Evolutionary conservation across 805 yeast species (phyloP).

Genomic region (Hanseniaspora hatyaiensis): DNA sequence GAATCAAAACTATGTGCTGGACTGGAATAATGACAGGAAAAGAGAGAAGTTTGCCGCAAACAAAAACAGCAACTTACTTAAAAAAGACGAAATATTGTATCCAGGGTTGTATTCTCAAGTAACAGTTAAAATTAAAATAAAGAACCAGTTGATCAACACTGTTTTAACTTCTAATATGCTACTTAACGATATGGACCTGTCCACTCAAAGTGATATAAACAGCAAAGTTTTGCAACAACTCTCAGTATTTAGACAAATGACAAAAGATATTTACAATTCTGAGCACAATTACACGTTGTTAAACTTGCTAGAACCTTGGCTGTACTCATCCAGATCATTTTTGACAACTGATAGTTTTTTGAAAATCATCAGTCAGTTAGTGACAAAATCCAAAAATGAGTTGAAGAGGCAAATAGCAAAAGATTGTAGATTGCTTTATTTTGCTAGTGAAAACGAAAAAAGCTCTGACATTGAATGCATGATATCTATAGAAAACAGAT

Average conservation of each 20-base stretch:
- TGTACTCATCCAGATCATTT: conserved; percentile 80
- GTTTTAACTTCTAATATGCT: conserved; percentile 67
- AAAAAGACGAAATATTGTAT: conserved; percentile 59
- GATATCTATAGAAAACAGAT: conserved; percentile 15
- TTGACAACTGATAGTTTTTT: conserved; percentile 69
- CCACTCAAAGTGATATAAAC: conserved; percentile 77
- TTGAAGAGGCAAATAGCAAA: conserved; percentile 8
- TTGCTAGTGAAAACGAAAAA: conserved; percentile 3
- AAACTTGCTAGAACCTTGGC: conserved; percentile 57
- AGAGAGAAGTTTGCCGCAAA: conserved; percentile 41
- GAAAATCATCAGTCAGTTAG: conserved; percentile 42
- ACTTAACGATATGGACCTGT: conserved; percentile 34
- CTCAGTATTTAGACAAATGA: conserved; percentile 54
- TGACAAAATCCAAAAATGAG: conserved; percentile 12
- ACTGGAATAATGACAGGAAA: conserved; percentile 84
- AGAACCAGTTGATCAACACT: conserved; percentile 75
- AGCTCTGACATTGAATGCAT: conserved; percentile 4
- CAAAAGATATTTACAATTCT: conserved; percentile 88
- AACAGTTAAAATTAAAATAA: conserved; percentile 62
- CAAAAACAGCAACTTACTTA: conserved; percentile 20
- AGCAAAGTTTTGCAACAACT: conserved; percentile 44
- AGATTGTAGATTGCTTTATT: conserved; percentile 9
- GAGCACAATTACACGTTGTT: conserved; percentile 58
- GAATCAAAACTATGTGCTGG: conserved; percentile 56
- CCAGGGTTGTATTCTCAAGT: conserved; percentile 74